Evolutionary conservation across 345 rosid genomes (phyloP).

Genomic region (Arabidopsis thaliana): DNA sequence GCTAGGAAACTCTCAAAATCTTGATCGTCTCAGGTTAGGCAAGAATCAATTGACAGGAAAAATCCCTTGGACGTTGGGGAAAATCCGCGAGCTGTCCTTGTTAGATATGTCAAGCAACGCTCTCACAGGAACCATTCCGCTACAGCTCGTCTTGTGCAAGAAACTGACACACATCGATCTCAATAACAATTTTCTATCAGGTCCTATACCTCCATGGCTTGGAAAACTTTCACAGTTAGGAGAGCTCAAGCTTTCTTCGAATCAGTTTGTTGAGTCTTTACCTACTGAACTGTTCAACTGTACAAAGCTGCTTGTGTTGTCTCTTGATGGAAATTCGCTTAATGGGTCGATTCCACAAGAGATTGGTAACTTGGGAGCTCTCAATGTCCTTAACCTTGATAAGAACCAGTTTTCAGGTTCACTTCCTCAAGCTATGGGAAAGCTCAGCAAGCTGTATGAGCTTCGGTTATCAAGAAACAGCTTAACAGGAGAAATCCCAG

Average conservation of each 20-base stretch:
- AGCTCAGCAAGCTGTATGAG: constrained; percentile 72
- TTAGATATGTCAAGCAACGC: constrained; percentile 78
- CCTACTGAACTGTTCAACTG: constrained; percentile 73
- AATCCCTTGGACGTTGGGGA: constrained; percentile 84
- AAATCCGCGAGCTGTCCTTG: constrained; percentile 62
- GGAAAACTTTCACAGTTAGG: constrained; percentile 70
- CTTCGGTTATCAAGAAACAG: constrained; percentile 71
- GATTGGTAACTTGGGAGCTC: constrained; percentile 65
- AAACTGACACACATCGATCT: constrained; percentile 82
- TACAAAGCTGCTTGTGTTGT: constrained; percentile 68
- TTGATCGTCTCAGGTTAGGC: constrained; percentile 87
- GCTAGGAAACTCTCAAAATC: constrained; percentile 75
- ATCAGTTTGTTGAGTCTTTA: constrained; percentile 65
- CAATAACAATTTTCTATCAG: constrained; percentile 77
- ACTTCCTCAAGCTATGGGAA: constrained; percentile 69
- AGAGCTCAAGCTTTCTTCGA: constrained; percentile 81
- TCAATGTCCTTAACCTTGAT: constrained; percentile 69
- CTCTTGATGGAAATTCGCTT: constrained; percentile 69
- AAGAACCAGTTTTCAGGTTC: constrained; percentile 67
- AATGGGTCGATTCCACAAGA: constrained; percentile 66
- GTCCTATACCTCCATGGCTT: constrained; percentile 74
- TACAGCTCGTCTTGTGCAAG: constrained; percentile 71
- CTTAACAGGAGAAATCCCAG: constrained; percentile 74
- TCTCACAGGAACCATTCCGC: constrained; percentile 72
- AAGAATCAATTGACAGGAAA: constrained; percentile 71